Conservation (phyloP, 2,329 filamentous ascomycete species). For the Aspergillus amoenus region DNA sequence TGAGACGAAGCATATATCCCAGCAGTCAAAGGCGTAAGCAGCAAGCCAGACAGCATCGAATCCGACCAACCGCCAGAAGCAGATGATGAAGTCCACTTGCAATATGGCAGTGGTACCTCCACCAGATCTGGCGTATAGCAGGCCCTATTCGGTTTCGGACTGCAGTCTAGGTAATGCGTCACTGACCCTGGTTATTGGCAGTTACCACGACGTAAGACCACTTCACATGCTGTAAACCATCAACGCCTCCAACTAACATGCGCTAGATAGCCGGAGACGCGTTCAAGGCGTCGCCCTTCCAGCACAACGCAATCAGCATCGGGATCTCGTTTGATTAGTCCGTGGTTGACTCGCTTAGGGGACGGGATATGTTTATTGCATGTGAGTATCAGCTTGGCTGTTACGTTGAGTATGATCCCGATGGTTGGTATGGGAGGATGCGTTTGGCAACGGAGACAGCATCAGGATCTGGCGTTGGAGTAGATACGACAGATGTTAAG, state of each 20-base stretch:
- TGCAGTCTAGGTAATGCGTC: neutral
- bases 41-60: too few species aligned
- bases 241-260: too few species aligned
- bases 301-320: slow-evolving; percentile 46
- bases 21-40: too few species aligned
- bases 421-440: slow-evolving; percentile 27
- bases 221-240: neutral
- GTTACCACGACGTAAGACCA: neutral
- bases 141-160: neutral
- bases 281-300: slow-evolving; percentile 45
- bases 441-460: slow-evolving; percentile 7
- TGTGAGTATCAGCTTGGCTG: slow-evolving; percentile 15
- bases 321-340: slow-evolving; percentile 43
- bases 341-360: slow-evolving; percentile 19
- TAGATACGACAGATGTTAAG: too few species aligned
- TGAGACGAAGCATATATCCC: too few species aligned
- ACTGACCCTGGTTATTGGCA: neutral
- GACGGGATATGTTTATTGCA: neutral
- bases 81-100: slow-evolving; percentile 9
- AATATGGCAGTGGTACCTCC: neutral
- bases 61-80: too few species aligned
- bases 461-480: neutral
- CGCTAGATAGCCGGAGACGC: slow-evolving; percentile 49
- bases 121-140: neutral
- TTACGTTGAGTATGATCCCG: slow-evolving; percentile 19